These are phyloP conservation scores for Lipomyces anomalus DNA, from an alignment of 805 yeast genomes.

Conservation along the genomic window DNA sequence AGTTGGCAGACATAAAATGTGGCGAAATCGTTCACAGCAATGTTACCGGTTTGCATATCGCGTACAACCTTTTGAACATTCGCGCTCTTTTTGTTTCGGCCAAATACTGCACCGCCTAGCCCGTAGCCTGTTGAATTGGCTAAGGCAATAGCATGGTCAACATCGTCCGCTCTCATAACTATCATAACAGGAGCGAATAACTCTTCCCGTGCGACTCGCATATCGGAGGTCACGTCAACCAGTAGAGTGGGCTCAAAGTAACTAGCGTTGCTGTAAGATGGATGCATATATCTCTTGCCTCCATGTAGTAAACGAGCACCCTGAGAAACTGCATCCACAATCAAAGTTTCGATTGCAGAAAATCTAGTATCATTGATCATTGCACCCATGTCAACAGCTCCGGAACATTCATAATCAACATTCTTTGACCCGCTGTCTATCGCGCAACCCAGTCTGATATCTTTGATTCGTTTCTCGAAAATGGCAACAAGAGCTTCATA, in stretches of 20 bases:
- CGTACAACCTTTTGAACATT: conserved; percentile 60
- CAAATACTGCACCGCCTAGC: conserved; percentile 86
- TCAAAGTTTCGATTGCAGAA: conserved; percentile 55
- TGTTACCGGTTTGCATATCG: conserved; percentile 73
- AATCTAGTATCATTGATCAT: conserved; percentile 78
- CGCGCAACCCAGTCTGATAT: conserved; percentile 77
- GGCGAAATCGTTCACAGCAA: conserved; percentile 96
- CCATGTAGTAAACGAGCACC: conserved; percentile 84
- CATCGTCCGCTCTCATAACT: conserved; percentile 62
- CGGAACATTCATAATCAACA: too few species aligned
- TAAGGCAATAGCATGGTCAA: conserved; percentile 62
- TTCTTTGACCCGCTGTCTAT: too few species aligned
- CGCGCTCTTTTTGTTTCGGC: conserved; percentile 43
- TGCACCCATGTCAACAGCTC: conserved; percentile 84
- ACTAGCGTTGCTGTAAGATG: conserved; percentile 92
- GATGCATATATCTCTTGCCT: conserved; percentile 75
- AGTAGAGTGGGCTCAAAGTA: conserved; percentile 87
- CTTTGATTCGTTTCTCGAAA: conserved; percentile 51
- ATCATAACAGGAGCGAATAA: conserved; percentile 91
- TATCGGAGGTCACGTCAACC: conserved; percentile 68
- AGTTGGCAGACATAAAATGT: conserved; percentile 88
- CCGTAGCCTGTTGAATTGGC: conserved; percentile 88
- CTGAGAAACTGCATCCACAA: conserved; percentile 63
- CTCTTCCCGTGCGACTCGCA: conserved; percentile 81
- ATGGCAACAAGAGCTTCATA: conserved; percentile 59